Conservation (phyloP, 1,284 basidiomycete species). For the Puccinia triticina region DNA sequence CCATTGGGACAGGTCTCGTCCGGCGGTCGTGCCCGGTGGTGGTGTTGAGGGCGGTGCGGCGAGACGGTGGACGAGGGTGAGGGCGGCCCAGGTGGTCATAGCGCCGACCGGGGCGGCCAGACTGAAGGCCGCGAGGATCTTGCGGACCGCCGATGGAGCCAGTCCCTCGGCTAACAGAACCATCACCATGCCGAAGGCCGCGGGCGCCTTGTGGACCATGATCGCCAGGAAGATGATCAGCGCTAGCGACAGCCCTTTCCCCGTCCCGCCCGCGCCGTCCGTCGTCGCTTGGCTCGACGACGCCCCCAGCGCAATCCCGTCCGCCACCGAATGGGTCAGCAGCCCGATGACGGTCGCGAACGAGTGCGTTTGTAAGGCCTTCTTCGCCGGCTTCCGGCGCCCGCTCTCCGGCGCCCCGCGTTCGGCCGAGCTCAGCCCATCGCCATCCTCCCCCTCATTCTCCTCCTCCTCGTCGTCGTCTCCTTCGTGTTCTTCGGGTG, state of each 20-base stretch:
- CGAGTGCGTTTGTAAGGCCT: constrained; percentile 59
- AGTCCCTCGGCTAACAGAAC: constrained; percentile 60
- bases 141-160: constrained; percentile 69
- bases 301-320: constrained; percentile 85
- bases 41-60: background rate
- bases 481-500: background rate
- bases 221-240: constrained; percentile 83
- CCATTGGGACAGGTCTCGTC: constrained; percentile 55
- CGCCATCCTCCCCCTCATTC: background rate
- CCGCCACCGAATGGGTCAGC: constrained; percentile 80
- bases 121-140: constrained; percentile 75
- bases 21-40: background rate
- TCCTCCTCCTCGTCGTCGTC: background rate
- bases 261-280: constrained; percentile 35
- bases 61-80: constrained; percentile 62
- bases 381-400: background rate
- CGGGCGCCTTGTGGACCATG: constrained; percentile 72
- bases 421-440: background rate
- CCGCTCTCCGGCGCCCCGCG: background rate
- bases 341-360: constrained; percentile 80
- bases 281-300: constrained; percentile 58
- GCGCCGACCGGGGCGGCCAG: constrained; percentile 77
- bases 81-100: constrained; percentile 69
- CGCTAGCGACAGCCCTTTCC: constrained; percentile 64
- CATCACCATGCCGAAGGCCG: constrained; percentile 55